phyloP scores from a whole-genome alignment of 352 stramenopile species.

The Phytopythium montanum region DNA sequence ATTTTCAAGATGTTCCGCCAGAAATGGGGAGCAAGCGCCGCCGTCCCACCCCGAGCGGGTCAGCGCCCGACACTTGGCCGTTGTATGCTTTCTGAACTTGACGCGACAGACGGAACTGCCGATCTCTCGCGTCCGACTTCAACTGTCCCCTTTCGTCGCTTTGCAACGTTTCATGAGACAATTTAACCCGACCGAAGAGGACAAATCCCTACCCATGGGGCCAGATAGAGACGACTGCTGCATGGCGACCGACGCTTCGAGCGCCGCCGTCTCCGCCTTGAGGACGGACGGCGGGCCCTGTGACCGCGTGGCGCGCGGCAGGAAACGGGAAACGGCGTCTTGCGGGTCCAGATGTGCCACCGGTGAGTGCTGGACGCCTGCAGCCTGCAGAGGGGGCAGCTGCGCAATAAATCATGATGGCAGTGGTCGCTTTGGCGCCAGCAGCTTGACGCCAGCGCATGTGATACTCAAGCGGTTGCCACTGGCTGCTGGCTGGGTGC shows the following conservation, averaged over 20 bases:
- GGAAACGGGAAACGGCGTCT: no score
- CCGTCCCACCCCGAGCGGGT: no score
- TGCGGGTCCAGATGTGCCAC: no score
- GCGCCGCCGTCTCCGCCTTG: no score
- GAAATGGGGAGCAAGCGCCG: neutral
- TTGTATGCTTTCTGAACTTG: slow-evolving; percentile 5
- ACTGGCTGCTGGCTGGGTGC: no score
- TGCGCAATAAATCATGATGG: neutral
- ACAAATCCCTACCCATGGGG: neutral
- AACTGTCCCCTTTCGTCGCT: neutral
- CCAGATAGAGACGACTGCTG: neutral
- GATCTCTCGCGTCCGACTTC: neutral
- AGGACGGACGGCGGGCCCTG: no score
- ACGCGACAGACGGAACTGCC: neutral
- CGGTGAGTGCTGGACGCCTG: no score
- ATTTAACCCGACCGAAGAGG: neutral
- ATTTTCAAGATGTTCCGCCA: neutral
- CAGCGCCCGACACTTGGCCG: neutral
- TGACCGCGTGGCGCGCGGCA: no score
- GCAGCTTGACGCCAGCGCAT: no score
- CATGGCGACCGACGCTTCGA: neutral
- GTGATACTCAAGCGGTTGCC: neutral
- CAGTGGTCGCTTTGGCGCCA: neutral
- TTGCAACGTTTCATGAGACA: neutral
- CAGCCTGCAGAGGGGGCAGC: no score